phyloP scores from a whole-genome alignment of 371 early-diverging fungal genomes.

The Mucor circinelloides region DNA sequence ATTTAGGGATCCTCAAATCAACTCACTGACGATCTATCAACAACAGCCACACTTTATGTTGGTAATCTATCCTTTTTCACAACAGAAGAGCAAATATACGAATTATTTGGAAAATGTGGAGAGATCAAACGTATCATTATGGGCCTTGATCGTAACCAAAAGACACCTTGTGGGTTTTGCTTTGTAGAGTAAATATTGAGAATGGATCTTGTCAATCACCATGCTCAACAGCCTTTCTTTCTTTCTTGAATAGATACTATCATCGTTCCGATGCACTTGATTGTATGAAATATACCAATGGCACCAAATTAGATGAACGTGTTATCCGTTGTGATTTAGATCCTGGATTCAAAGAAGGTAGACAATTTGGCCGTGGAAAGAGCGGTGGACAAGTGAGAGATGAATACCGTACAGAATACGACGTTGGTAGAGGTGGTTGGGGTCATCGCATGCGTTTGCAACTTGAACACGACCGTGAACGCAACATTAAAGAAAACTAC shows the following conservation, averaged over 20 bases:
- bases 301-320: slow-evolving; percentile 95
- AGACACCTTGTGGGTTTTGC: slow-evolving; percentile 99
- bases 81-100: slow-evolving; percentile 98
- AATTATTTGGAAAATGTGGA: slow-evolving; percentile 94
- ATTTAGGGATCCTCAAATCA: slow-evolving; percentile 72
- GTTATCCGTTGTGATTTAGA: slow-evolving; percentile 96
- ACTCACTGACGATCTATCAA: slow-evolving; percentile 67
- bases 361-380: slow-evolving; percentile 96
- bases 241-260: slow-evolving; percentile 72
- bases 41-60: slow-evolving; percentile 90
- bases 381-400: slow-evolving; percentile 97
- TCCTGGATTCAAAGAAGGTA: slow-evolving; percentile 94
- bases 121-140: slow-evolving; percentile 98
- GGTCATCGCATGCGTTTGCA: slow-evolving; percentile 77
- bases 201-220: not conserved
- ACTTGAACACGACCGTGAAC: slow-evolving; percentile 64
- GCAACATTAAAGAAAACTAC: slow-evolving; percentile 65
- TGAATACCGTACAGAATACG: slow-evolving; percentile 93
- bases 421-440: slow-evolving; percentile 97
- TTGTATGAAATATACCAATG: slow-evolving; percentile 93
- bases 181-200: slow-evolving; percentile 89
- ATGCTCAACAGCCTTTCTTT: not conserved
- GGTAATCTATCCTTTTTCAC: slow-evolving; percentile 98
- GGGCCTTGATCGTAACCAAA: slow-evolving; percentile 93
- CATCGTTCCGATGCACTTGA: slow-evolving; percentile 84